Base-by-base conservation (phyloP, 768 basidiomycete genomes). In the Rossbeevera mucosa region DNA sequence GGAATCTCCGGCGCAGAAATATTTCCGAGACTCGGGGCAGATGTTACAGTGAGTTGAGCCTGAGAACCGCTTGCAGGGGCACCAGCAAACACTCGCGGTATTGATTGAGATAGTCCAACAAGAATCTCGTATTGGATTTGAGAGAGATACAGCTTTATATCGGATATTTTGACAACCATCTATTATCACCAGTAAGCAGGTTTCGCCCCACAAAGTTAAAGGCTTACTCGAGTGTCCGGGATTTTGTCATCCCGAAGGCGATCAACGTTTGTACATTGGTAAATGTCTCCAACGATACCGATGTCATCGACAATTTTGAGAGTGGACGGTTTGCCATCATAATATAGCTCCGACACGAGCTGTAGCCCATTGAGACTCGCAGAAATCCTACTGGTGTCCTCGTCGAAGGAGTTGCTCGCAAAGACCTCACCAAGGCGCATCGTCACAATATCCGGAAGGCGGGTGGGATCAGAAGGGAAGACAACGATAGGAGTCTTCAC, bases 271-370 rank as follows among this genome's bases (percentile, higher is more conserved):
- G 72, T 74, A 6, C 72, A 77, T 68, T 95, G 91, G 22, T 81
- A 68, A 47, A 94, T 70, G 22, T 86, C 79, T 8, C 87, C 80
- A 4, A 71, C 72, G 53, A 97, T 77, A 53, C 87, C 76, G 44
- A 96, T 93, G 62, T 95, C 89, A 58, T 96, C 91, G 29, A 99
- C 87, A 60, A 99, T 91, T 69, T 91, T 93, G 52, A 98, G 76
- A 1, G 68, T 73, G 16, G 80, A 77, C 12, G 73, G 55, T 54
- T 76, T 61, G 41, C 73, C 77, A 13, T 76, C 74, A 36, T 76
- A 70, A 57, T 78, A 71, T 38, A 88, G 71, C 36, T 77, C 80
- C 18, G 94, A 94, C 13, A 86, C 76, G 25, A 98, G 78, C 59
- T 89, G 88, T 28, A 98, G 85, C 14, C 94, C 93, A 36, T 74